Conservation (phyloP, 345 rosid genomes). For the Sapria himalayana region DNA sequence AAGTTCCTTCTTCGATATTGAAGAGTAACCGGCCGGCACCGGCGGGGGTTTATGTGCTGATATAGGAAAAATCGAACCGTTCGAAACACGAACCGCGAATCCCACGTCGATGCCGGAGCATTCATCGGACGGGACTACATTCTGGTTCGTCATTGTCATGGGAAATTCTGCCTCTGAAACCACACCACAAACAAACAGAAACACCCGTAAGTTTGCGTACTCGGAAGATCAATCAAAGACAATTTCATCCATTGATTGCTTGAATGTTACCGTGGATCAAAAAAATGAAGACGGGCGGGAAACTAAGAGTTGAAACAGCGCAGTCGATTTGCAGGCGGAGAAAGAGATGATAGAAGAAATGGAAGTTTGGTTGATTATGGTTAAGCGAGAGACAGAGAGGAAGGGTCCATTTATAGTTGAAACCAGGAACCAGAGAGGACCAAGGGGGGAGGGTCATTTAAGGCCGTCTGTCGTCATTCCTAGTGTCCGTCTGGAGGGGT, state of each 20-base stretch:
- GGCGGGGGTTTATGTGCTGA: slow-evolving; percentile 37
- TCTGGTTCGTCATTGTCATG: slow-evolving; percentile 36
- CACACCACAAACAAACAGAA: slow-evolving; percentile 13
- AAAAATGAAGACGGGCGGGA: slow-evolving; percentile 3
- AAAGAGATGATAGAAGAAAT: slow-evolving; percentile 6
- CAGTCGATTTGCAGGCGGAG: not conserved
- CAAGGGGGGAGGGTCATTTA: not conserved
- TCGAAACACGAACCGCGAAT: slow-evolving; percentile 18
- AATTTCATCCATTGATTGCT: not conserved
- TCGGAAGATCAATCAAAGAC: not conserved
- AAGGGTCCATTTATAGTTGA: slow-evolving; percentile 12
- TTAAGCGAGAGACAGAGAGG: not conserved
- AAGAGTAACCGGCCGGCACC: slow-evolving; percentile 21
- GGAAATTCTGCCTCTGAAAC: slow-evolving; percentile 14
- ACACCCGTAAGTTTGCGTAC: slow-evolving; percentile 6
- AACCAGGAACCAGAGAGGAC: slow-evolving; percentile 12
- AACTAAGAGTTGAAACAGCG: not conserved
- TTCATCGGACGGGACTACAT: slow-evolving; percentile 31
- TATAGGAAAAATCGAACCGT: slow-evolving; percentile 19
- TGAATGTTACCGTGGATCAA: slow-evolving; percentile 1
- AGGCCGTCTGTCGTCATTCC: not conserved
- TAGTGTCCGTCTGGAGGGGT: not conserved
- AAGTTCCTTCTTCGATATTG: slow-evolving; percentile 22
- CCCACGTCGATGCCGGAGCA: slow-evolving; percentile 20
- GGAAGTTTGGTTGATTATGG: not conserved